Base-by-base conservation (phyloP, 2,329 filamentous ascomycete genomes). In the Colletotrichum lindemuthianum region DNA sequence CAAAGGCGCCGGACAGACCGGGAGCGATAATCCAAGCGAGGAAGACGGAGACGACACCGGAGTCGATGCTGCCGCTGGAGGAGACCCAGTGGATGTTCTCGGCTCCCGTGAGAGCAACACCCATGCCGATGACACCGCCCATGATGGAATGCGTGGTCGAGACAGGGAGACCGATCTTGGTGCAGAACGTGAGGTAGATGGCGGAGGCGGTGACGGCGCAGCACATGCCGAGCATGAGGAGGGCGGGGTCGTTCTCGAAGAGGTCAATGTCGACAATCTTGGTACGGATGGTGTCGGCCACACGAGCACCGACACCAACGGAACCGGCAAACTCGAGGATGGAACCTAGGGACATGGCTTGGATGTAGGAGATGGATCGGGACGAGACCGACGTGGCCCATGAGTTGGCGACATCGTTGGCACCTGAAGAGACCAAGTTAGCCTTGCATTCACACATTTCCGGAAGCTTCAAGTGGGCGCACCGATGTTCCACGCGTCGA, bases 401-500 rank as follows among this genome's bases (percentile, higher is more conserved):
- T 36, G 85, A 80, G 75, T 89, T 89, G 70, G 86, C 86, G 57
- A 89, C 86, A 86, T 88, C 86, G 76, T 82, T 72, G 56, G 70
- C 70, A 58, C 70, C 70, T 70, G 32, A 3, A 11, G 4, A 36
- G 9, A 0, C n/a, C 7, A 8, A 9, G 10, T 65, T 34, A 59
- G 60, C 15, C 32, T 44, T n/a, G 8, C 16, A 39, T 6, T 2
- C 8, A 10, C 2, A 3, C 8, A 6, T 0, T 11, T 10, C 10
- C n/a, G 9, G 10, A 33, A 32, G 10, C 8, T 10, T 16, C 1
- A 39, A 41, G 49, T 33, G 12, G 7, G 40, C 75, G 65, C 74
- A 81, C 86, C 86, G 68, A 88, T 89, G 72, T 89, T 90, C 84
- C 85, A 90, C 57, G 87, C 87, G 73, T 90, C 88, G 44, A 90